Percentiles rank a stretch among this genome's conserved stretches.
phyloP scores from a whole-genome alignment of 2,329 filamentous ascomycete species.

The Microdochium nivale region DNA sequence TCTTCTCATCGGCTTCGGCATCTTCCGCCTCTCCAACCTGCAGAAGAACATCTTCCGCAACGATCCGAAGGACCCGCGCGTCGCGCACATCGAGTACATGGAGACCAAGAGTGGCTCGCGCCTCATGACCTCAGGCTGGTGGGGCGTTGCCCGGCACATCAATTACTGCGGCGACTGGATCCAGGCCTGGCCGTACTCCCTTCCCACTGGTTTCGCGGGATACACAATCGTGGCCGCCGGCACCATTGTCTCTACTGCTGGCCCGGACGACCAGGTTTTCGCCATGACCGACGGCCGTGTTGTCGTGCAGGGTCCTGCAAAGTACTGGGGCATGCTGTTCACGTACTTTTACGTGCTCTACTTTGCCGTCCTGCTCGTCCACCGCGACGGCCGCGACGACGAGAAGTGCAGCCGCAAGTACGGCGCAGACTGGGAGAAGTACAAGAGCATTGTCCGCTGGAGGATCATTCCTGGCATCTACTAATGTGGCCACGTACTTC shows the following conservation, averaged over 20 bases:
- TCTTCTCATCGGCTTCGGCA: constrained; percentile 68
- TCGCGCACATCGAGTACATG: constrained; percentile 77
- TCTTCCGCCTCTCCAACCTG: constrained; percentile 90
- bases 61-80: constrained; percentile 69
- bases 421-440: constrained; percentile 83
- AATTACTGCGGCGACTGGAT: constrained; percentile 96
- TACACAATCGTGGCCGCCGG: constrained; percentile 61
- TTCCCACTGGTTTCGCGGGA: constrained; percentile 79
- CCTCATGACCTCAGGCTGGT: constrained; percentile 82
- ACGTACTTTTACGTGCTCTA: constrained; percentile 95
- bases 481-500: constrained; percentile 26
- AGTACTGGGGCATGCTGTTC: constrained; percentile 77
- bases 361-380: constrained; percentile 78
- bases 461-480: constrained; percentile 83
- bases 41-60: constrained; percentile 94
- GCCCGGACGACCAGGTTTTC: constrained; percentile 12
- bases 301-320: constrained; percentile 62
- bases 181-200: constrained; percentile 82
- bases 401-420: constrained; percentile 90
- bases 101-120: constrained; percentile 75
- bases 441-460: constrained; percentile 73
- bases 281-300: constrained; percentile 52
- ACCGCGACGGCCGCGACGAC: constrained; percentile 80
- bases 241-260: constrained; percentile 39
- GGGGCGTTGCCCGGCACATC: constrained; percentile 85